Conservation (phyloP, 2,329 filamentous ascomycete genomes). For the Aschersonia sp. region DNA sequence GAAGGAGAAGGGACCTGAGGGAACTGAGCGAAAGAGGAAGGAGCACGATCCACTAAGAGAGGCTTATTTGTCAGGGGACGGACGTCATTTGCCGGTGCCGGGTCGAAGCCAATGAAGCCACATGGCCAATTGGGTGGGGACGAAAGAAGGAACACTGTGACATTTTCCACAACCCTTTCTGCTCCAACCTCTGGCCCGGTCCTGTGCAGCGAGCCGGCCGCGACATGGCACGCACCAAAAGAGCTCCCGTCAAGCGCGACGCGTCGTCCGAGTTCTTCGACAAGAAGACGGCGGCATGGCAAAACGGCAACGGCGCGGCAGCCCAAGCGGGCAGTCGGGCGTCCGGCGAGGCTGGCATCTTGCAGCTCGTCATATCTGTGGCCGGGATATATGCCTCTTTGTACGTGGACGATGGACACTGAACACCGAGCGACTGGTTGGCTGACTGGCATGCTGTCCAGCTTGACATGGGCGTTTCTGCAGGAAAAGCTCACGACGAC, state of each 20-base stretch:
- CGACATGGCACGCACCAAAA: slow-evolving; percentile 58
- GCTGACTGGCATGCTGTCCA: slow-evolving; percentile 17
- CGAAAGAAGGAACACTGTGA: no score
- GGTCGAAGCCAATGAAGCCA: no score
- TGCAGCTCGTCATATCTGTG: slow-evolving; percentile 76
- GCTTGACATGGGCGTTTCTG: slow-evolving; percentile 88
- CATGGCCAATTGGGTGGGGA: no score
- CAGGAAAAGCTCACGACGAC: slow-evolving; percentile 97
- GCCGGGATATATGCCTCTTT: slow-evolving; percentile 93
- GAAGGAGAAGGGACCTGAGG: no score
- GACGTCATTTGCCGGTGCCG: no score
- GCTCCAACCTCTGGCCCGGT: neutral
- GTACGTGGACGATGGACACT: slow-evolving; percentile 35
- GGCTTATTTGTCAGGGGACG: no score
- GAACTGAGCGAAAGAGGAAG: no score
- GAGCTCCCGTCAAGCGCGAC: slow-evolving; percentile 50
- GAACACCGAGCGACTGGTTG: neutral
- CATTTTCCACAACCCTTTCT: no score
- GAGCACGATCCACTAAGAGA: no score
- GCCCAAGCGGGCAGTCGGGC: slow-evolving; percentile 6
- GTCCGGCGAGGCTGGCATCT: slow-evolving; percentile 41
- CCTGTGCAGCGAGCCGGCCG: no score
- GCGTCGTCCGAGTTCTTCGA: slow-evolving; percentile 52
- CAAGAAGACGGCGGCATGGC: slow-evolving; percentile 25
- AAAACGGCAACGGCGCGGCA: slow-evolving; percentile 9